Conservation (phyloP, 306 rosid genomes). For the Gastrolobium bilobum region DNA sequence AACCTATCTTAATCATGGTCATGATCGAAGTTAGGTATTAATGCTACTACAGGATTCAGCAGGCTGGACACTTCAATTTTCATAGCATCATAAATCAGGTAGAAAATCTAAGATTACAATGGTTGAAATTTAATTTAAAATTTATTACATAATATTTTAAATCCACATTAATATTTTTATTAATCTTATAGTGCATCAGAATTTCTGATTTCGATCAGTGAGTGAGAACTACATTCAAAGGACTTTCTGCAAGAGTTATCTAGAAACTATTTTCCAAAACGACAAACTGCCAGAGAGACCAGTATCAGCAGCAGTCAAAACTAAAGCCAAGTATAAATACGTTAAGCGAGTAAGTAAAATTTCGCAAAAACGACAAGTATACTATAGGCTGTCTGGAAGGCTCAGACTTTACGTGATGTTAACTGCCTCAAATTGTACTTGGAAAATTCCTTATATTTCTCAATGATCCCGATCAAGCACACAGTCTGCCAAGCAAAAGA, state of each 20-base stretch:
- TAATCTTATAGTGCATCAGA: too few relatives aligned
- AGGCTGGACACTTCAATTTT: too few relatives aligned
- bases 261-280: background rate
- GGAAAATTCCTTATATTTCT: slow-evolving; percentile 81
- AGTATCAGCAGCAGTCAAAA: background rate
- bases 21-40: too few relatives aligned
- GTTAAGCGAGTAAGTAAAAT: background rate
- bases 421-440: slow-evolving; percentile 96
- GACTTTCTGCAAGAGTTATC: slow-evolving; percentile 24
- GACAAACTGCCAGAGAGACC: background rate
- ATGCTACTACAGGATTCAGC: too few relatives aligned
- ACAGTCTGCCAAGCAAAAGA: slow-evolving; percentile 72
- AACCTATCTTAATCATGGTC: too few relatives aligned
- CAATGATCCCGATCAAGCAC: slow-evolving; percentile 89
- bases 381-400: background rate
- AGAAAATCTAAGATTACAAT: background rate
- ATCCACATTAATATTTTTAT: background rate
- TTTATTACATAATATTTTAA: background rate
- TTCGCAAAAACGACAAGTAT: background rate
- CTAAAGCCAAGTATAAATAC: background rate
- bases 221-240: slow-evolving; percentile 16
- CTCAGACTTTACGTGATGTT: slow-evolving; percentile 67
- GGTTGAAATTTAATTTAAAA: background rate
- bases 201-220: background rate
- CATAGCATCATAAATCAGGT: too few relatives aligned